Conservation (phyloP, 208 protist species). For the Crithidia brevicula region DNA sequence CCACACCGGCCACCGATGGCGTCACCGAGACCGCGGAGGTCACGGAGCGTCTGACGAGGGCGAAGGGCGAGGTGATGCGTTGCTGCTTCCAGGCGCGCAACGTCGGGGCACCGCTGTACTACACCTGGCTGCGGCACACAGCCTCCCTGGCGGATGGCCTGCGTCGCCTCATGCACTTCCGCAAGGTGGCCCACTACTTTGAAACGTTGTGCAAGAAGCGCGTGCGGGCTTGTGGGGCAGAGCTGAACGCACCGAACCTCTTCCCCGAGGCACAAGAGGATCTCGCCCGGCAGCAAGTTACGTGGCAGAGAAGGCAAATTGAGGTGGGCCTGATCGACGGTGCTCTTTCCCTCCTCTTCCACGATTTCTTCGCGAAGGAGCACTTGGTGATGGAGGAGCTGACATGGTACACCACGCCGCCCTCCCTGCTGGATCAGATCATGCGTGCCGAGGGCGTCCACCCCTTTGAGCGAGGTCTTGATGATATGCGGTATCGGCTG, state of each 20-base stretch:
- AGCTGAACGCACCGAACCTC: neutral
- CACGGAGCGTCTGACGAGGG: constrained; percentile 30
- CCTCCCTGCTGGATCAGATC: constrained; percentile 77
- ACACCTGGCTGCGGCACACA: constrained; percentile 74
- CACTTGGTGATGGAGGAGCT: constrained; percentile 89
- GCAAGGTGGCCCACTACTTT: constrained; percentile 55
- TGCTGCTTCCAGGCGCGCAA: constrained; percentile 55
- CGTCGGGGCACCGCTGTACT: constrained; percentile 72
- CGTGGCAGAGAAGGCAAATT: constrained; percentile 56
- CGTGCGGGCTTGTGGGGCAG: constrained; percentile 9
- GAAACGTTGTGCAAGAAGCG: constrained; percentile 47
- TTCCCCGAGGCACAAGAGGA: neutral
- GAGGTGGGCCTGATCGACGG: constrained; percentile 63
- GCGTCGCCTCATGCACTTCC: constrained; percentile 78
- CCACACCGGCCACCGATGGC: constrained; percentile 9
- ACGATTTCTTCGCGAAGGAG: constrained; percentile 79
- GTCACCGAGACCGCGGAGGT: constrained; percentile 18
- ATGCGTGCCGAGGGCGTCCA: constrained; percentile 77
- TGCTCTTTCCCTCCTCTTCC: constrained; percentile 64
- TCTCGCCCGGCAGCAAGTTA: constrained; percentile 18
- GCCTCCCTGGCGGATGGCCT: constrained; percentile 67
- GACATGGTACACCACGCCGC: constrained; percentile 75
- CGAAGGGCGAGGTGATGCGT: constrained; percentile 54
- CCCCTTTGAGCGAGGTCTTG: constrained; percentile 61
- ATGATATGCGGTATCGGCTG: constrained; percentile 72